These are phyloP conservation scores for Calycina herbarum DNA, from an alignment of 2,329 filamentous ascomycete species.

Conservation along the genomic window DNA sequence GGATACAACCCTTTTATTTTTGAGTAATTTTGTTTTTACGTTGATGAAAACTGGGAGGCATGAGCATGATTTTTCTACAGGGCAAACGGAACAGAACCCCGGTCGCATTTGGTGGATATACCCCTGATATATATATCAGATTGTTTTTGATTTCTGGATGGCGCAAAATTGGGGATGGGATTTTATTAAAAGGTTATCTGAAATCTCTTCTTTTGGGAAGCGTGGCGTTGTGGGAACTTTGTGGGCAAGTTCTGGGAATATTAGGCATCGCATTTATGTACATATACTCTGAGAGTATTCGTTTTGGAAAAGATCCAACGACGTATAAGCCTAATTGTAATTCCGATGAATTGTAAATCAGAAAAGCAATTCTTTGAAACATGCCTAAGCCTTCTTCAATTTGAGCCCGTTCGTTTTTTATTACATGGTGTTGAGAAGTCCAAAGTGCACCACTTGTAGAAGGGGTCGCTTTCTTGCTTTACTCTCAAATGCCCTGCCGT, in stretches of 20 bases:
- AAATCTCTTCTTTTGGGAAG: constrained; percentile 2
- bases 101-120: neutral
- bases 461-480: too few species aligned
- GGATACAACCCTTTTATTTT: neutral
- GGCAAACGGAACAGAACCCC: constrained; percentile 2
- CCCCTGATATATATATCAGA: constrained; percentile 1
- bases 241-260: neutral
- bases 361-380: neutral
- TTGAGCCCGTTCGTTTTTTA: neutral
- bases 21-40: neutral
- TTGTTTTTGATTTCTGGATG: neutral
- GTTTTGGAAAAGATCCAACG: neutral
- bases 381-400: neutral
- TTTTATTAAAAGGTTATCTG: neutral
- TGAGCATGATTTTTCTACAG: constrained; percentile 1
- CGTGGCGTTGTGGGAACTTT: neutral
- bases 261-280: neutral
- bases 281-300: neutral
- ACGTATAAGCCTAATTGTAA: neutral
- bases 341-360: constrained; percentile 3
- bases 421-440: neutral
- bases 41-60: neutral
- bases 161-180: neutral
- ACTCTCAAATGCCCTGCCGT: too few species aligned
- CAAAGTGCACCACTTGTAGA: too few species aligned